These are phyloP conservation scores for Botrytis sinoallii DNA, from an alignment of 2,329 filamentous ascomycete genomes.

Conservation along the genomic window DNA sequence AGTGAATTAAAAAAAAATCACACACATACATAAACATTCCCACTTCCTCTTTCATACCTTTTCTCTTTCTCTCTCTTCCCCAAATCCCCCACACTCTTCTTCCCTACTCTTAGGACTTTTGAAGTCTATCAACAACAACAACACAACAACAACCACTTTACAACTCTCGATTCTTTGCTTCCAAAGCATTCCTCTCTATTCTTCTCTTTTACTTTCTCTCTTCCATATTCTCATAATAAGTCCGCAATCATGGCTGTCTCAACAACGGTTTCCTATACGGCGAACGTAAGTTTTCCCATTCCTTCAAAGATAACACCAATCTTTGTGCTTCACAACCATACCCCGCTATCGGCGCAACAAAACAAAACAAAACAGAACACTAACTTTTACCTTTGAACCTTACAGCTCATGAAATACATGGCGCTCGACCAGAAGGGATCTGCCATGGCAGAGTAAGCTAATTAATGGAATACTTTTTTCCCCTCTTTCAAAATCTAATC, in stretches of 20 bases:
- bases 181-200: neutral
- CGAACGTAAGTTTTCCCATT: slow-evolving; percentile 40
- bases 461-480: slow-evolving; percentile 55
- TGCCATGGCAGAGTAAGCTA: slow-evolving; percentile 85
- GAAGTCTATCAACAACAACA: neutral
- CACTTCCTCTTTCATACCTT: neutral
- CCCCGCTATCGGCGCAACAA: slow-evolving; percentile 19
- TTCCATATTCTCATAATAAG: slow-evolving; percentile 11
- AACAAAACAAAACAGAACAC: neutral
- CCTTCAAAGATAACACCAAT: slow-evolving; percentile 19
- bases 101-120: neutral
- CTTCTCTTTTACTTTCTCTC: neutral
- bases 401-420: slow-evolving; percentile 87
- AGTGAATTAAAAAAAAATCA: neutral
- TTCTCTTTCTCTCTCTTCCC: neutral
- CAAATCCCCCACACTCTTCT: neutral
- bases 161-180: neutral
- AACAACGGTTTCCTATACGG: slow-evolving; percentile 39
- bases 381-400: slow-evolving; percentile 21
- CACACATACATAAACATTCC: neutral
- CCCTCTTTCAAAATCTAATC: slow-evolving; percentile 17
- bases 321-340: neutral
- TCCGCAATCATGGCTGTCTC: slow-evolving; percentile 36
- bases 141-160: too few relatives aligned
- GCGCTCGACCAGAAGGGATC: slow-evolving; percentile 82